phyloP scores from a whole-genome alignment of 2,329 filamentous ascomycete genomes.

The Claviceps purpurea region DNA sequence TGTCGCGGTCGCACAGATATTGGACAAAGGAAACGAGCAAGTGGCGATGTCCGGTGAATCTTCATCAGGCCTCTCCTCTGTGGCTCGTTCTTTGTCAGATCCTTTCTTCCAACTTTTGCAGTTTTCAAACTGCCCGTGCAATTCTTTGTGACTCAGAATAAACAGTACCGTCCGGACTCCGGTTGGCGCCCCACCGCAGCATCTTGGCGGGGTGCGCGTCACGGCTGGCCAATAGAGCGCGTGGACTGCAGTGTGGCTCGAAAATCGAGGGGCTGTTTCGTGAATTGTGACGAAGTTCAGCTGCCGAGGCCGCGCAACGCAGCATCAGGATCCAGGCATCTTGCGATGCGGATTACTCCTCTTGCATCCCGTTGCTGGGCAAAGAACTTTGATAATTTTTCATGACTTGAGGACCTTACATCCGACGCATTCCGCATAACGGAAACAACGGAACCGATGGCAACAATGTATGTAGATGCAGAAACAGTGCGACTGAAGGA shows the following conservation, averaged over 20 bases:
- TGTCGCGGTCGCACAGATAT: constrained; percentile 1
- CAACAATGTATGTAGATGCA: too few species aligned
- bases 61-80: constrained; percentile 3
- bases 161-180: background rate
- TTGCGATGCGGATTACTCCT: too few species aligned
- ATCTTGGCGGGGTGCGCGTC: constrained; percentile 1
- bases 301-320: too few species aligned
- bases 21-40: background rate
- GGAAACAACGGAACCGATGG: too few species aligned
- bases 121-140: background rate
- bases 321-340: too few species aligned
- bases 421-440: too few species aligned
- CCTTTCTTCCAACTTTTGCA: constrained; percentile 1
- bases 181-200: constrained; percentile 4
- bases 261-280: background rate
- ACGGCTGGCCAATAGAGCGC: background rate
- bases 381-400: too few species aligned
- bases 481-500: too few species aligned
- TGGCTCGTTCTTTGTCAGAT: background rate
- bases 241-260: background rate
- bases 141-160: constrained; percentile 5
- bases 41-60: background rate
- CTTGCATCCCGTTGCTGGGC: too few species aligned
- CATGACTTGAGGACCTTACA: too few species aligned
- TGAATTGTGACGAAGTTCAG: too few species aligned